Base-by-base conservation (phyloP, 345 rosid genomes). In the Combretum micranthum region DNA sequence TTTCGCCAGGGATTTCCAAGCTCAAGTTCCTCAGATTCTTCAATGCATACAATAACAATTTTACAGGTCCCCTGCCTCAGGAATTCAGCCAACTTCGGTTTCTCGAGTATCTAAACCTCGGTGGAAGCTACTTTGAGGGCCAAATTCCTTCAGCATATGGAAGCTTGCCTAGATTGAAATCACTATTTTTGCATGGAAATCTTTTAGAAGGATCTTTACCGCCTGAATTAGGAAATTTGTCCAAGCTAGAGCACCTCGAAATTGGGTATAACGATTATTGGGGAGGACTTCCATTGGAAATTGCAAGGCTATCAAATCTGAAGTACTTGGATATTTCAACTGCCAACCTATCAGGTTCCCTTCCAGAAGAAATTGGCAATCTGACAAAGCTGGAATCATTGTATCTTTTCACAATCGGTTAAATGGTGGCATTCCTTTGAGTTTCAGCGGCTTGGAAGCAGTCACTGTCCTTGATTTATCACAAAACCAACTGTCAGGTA, bases 81-180 rank as follows among this genome's bases (percentile, higher is more conserved):
- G 99, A 85, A 14, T 58, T 87, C n/a, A 42, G 66, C 23, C 57
- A 52, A 32, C 72, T 90, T 21, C 85, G 66, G 64, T 81, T 57
- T 68, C 67, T 93, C 53, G 92, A 93, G 77, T 73, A 72, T 65
- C 88, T 93, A 66, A 93, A 90, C 71, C 82, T 93, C n/a, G 94
- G 97, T 0, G 99, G 99, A 17, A 89, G 95, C 80, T 93, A 82
- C 82, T 93, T 93, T 52, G 74, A 71, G 51, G 99, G 87, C 42
- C 84, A 64, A 55, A 90, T 93, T 57, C 97, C 99, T 1, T 20
- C 59, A 0, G 73, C 52, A 15, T 93, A 87, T 18, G 90, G 92
- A 55, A 78, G 67, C 46, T 73, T 90, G 47, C 69, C 69, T 2
- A 75, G 75, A 56, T 44, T 93, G 15, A 85, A 63, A 72, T 75